Conservation (phyloP, 2,329 filamentous ascomycete species). For the Fusarium sp. region DNA sequence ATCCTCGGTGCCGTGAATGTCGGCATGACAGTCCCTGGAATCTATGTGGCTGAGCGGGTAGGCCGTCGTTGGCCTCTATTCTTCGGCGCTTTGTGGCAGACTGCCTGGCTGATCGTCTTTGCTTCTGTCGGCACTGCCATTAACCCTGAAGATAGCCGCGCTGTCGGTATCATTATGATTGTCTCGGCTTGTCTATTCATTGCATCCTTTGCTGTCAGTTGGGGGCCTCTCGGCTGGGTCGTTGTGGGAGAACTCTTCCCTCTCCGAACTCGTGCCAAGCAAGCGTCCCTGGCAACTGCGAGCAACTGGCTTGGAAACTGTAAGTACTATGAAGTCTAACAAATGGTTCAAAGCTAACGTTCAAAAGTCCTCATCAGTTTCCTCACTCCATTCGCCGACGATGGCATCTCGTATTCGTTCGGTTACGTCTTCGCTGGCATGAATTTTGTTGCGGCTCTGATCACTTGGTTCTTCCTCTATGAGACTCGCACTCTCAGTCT, state of each 20-base stretch:
- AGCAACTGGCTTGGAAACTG: constrained; percentile 73
- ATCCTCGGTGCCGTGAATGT: constrained; percentile 79
- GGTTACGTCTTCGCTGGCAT: constrained; percentile 77
- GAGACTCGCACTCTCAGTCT: constrained; percentile 75
- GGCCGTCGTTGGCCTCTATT: constrained; percentile 78
- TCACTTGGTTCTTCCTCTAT: constrained; percentile 79
- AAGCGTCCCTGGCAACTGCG: constrained; percentile 67
- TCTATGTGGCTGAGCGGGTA: constrained; percentile 78
- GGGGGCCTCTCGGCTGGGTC: constrained; percentile 79
- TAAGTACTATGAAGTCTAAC: too few species aligned
- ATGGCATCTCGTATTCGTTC: constrained; percentile 72
- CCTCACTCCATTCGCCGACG: constrained; percentile 76
- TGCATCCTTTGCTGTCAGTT: constrained; percentile 76
- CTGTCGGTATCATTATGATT: constrained; percentile 77
- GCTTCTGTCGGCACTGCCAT: constrained; percentile 68
- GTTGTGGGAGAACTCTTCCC: constrained; percentile 77
- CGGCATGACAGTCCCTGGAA: constrained; percentile 73
- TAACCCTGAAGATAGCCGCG: constrained; percentile 59
- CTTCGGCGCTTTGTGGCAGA: constrained; percentile 77
- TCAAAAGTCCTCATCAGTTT: constrained; percentile 72
- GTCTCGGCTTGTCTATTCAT: constrained; percentile 82
- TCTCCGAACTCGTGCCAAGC: constrained; percentile 67
- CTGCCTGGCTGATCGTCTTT: constrained; percentile 75
- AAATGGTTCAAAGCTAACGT: constrained; percentile 5
- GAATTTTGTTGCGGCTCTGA: constrained; percentile 69